Evolutionary conservation across 2,329 filamentous ascomycete species (phyloP), one percentile per base, ranked within the genome.

Genomic region (Chalaropsis thielavioides): DNA sequence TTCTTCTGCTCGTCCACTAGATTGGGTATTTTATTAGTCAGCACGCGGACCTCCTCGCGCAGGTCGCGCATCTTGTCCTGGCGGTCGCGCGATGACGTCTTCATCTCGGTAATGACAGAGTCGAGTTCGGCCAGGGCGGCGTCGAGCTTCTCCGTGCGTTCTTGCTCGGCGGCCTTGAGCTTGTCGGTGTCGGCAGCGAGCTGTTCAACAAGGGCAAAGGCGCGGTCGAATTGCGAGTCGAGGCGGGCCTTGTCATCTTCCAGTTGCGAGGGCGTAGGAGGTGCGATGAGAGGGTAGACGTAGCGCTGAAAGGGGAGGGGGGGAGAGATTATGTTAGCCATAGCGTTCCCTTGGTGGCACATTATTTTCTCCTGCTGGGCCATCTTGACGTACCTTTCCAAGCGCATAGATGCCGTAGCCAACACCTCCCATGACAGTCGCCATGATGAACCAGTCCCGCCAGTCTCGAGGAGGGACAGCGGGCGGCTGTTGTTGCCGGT

Each of bases 381-480:
- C 31, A 31, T 31, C 24, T 24, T 8, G 40, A 65, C 73, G 44
- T 78, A 90, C 88, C 83, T 95, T 95, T 67, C 91, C 89, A 17
- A 96, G 82, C 69, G 87, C 83, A 73, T 94, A 99, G 24, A 96
- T 76, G 0, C 92, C 92, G 72, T 96, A 97, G 46, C 90, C 83
- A 22, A 96, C 86, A 61, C 92, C 90, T 66, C 91, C 88, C 68
- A 95, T 87, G 13, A 97, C 89, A 0, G 94, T 99, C 7, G 94
- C 94, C 90, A 97, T 96, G 75, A 99, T 97, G 76, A 99, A 99
- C 89, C 91, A 97, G 73, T 99, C 94, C 68, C 95, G 83, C 94
- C 94, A 99, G 76, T 99, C 94, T 72, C 94, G 81, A 73, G 85
- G 86, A 2, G 91, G 91, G 1, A 85, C 76, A 64, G 81, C 79